A percentile compares a stretch with the other conserved stretches of the same genome.
These are phyloP conservation scores for Colletotrichum tofieldiae DNA, from an alignment of 2,329 filamentous ascomycete species.

Conservation along the genomic window DNA sequence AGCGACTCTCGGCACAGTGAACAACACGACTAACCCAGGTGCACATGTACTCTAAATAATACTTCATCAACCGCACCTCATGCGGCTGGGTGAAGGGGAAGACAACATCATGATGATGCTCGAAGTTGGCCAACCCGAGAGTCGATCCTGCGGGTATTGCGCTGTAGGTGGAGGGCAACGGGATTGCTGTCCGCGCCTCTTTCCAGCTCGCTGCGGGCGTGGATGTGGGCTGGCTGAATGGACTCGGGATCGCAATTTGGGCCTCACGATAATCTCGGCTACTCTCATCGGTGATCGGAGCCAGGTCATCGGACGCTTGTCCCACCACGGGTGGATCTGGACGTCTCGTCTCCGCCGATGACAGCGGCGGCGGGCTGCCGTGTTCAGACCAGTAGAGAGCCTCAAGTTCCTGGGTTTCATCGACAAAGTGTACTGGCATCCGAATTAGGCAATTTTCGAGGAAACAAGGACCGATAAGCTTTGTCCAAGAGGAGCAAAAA, in stretches of 20 bases:
- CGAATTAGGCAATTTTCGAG: conserved; percentile 8
- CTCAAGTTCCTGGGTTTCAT: conserved; percentile 38
- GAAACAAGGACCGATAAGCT: background rate
- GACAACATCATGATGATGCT: conserved; percentile 32
- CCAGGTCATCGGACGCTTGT: background rate
- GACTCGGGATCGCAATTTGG: conserved; percentile 1
- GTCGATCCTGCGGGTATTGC: conserved; percentile 15
- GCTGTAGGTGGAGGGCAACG: conserved; percentile 16
- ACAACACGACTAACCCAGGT: conserved; percentile 44
- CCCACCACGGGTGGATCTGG: background rate
- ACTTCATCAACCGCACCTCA: conserved; percentile 48
- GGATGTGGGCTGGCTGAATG: background rate
- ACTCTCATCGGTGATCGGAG: background rate
- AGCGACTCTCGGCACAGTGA: no score
- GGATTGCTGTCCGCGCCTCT: conserved; percentile 24
- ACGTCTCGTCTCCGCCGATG: background rate
- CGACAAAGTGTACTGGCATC: conserved; percentile 28
- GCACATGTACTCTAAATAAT: conserved; percentile 50
- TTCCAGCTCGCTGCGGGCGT: conserved; percentile 28
- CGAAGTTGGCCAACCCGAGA: conserved; percentile 33
- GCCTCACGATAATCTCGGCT: conserved; percentile 3
- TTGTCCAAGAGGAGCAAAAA: background rate
- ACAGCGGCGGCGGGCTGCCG: conserved; percentile 7
- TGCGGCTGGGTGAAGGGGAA: conserved; percentile 46
- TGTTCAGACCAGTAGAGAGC: conserved; percentile 34